These are phyloP conservation scores for Coemansia sp. DNA, from an alignment of 192 early-diverging fungal genomes.

Conservation along the genomic window DNA sequence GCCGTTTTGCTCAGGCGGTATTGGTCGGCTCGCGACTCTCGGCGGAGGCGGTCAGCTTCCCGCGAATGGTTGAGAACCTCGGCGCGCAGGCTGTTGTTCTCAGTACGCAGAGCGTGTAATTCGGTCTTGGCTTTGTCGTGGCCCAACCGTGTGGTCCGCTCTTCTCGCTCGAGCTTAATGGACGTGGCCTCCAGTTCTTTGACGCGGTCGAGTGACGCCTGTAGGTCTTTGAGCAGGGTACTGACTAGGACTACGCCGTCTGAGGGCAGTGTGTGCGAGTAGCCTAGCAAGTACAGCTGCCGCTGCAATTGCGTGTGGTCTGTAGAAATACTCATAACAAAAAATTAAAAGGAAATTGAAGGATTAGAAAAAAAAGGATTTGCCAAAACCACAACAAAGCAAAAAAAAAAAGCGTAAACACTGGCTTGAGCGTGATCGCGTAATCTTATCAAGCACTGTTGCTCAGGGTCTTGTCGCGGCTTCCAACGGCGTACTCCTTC, in stretches of 20 bases:
- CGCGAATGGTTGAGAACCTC: constrained; percentile 37
- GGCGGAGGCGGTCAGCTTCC: constrained; percentile 23
- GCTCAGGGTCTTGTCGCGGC: constrained; percentile 11
- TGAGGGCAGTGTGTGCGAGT: constrained; percentile 35
- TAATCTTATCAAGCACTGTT: neutral
- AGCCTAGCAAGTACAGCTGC: constrained; percentile 49
- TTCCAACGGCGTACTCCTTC: constrained; percentile 17
- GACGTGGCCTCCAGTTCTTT: constrained; percentile 36
- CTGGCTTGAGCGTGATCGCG: neutral
- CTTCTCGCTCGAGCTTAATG: constrained; percentile 33
- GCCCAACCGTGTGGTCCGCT: constrained; percentile 25
- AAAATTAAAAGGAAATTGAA: neutral
- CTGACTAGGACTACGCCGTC: constrained; percentile 27
- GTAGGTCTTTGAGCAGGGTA: constrained; percentile 43
- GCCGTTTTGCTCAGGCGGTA: constrained; percentile 17
- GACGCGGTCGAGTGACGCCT: constrained; percentile 40
- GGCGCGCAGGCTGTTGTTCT: constrained; percentile 45
- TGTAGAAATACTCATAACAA: constrained; percentile 24
- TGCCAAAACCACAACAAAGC: neutral
- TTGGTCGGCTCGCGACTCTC: constrained; percentile 24
- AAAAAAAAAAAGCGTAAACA: neutral
- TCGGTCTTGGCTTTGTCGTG: constrained; percentile 18
- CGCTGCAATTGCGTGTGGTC: constrained; percentile 38
- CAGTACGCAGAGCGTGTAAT: constrained; percentile 28
- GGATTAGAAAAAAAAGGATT: neutral